A percentile compares a stretch with the other conserved stretches of the same genome.
Conservation (phyloP, 257 asterid species). For the Solanum ossicruentum region DNA sequence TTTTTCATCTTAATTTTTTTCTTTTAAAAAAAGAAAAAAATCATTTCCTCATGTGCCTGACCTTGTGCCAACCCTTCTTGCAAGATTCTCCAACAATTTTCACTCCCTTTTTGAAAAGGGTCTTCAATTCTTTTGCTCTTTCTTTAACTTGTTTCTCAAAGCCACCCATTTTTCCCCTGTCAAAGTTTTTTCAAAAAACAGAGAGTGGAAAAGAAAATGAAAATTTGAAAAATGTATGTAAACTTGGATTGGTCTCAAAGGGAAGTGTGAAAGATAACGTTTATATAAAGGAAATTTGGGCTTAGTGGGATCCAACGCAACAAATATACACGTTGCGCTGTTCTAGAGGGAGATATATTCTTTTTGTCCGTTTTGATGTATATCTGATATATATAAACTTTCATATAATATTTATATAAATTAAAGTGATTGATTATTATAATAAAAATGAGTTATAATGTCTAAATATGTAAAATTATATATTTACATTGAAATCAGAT, state of each 20-base stretch:
- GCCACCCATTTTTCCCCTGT: slow-evolving; percentile 17
- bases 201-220: not conserved
- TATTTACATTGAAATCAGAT: no score
- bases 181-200: not conserved
- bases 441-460: no score
- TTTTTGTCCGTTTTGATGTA: not conserved
- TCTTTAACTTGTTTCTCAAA: slow-evolving; percentile 45
- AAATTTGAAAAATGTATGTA: not conserved
- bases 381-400: no score
- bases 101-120: slow-evolving; percentile 38
- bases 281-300: not conserved
- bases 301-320: not conserved
- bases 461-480: no score
- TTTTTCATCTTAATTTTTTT: not conserved
- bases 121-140: slow-evolving; percentile 24
- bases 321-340: not conserved
- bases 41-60: slow-evolving; percentile 22
- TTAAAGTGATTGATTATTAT: no score
- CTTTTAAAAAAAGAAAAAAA: not conserved
- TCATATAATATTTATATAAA: no score
- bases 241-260: not conserved
- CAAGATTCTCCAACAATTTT: slow-evolving; percentile 30
- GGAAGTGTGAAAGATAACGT: not conserved
- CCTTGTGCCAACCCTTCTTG: slow-evolving; percentile 68
- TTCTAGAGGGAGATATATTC: not conserved